Base-by-base conservation (phyloP, 495 filamentous ascomycete species). In the Aspergillus olivimuriae region DNA sequence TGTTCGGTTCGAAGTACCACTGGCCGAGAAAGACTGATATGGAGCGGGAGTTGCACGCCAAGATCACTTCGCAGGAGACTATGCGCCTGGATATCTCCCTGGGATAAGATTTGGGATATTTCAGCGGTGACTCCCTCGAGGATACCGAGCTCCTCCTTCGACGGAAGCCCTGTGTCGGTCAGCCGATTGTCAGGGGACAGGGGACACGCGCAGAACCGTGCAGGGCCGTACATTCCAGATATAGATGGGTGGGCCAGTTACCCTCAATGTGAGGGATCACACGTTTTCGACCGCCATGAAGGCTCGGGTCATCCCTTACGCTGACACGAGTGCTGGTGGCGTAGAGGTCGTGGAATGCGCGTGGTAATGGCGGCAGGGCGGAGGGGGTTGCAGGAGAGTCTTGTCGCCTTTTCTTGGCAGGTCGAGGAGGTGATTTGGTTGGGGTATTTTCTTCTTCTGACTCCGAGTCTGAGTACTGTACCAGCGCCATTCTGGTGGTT, bases 231-330 rank as follows among this genome's bases (percentile, higher is more conserved):
- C 91, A 98, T 71, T 97, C 91, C 43, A 97, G 70, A 61, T 94
- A 98, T 16, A 96, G 53, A 62, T 95, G 89, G 14, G 81, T 89
- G 2, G 92, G 86, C 92, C 92, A 98, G 65, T 86, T 86, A 17
- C 92, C 92, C 39, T 84, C 77, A 10, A 91, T 68, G 62, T 98
- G 92, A 2, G 92, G 90, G 32, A 79, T 85, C 32, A 78, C 76
- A 18, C 92, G 75, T 56, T 82, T 85, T 32, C 89, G 78, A 21
- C 92, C 92, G 21, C 81, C 83, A 62, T 98, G 92, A 22, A 98
- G 72, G 42, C 68, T 67, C 0, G 92, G 90, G 50, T 94, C 83
- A 63, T 98, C 92, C 46, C 66, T 66, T 19, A 81, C 83, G 59
- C 85, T 86, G 41, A 83, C 66, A 30, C 89, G 77, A 39, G 82